These are phyloP conservation scores for Ilyonectria sp. DNA, from an alignment of 2,329 filamentous ascomycete genomes.

Conservation along the genomic window DNA sequence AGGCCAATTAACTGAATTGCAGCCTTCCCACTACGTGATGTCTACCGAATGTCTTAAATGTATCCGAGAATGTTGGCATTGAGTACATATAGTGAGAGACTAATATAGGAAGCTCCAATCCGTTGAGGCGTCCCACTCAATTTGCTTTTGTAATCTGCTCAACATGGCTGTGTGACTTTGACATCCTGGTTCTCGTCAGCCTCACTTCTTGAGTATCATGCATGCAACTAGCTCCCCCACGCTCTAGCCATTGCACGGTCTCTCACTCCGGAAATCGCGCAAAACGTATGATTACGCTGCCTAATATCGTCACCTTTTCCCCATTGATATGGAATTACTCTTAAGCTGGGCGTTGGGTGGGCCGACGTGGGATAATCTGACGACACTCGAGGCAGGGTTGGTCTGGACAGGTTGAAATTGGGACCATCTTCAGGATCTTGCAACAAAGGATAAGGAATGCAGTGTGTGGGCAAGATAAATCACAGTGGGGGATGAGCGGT, in stretches of 20 bases:
- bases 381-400: neutral
- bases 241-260: neutral
- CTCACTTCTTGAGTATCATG: conserved; percentile 9
- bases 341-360: conserved; percentile 6
- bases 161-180: neutral
- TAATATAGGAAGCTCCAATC: too few relatives aligned
- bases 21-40: too few relatives aligned
- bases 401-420: neutral
- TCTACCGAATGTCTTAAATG: too few relatives aligned
- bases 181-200: conserved; percentile 12
- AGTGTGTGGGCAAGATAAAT: neutral
- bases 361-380: neutral
- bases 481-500: neutral
- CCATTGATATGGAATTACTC: neutral
- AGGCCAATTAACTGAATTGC: too few relatives aligned
- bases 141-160: conserved; percentile 9
- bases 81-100: too few relatives aligned
- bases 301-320: neutral
- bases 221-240: conserved; percentile 19
- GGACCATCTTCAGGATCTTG: neutral
- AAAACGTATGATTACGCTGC: conserved; percentile 15
- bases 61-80: too few relatives aligned
- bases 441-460: too few relatives aligned
- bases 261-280: conserved; percentile 11
- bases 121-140: neutral